Base-by-base conservation (phyloP, 2,329 filamentous ascomycete genomes). In the Hypoxylon sp. region DNA sequence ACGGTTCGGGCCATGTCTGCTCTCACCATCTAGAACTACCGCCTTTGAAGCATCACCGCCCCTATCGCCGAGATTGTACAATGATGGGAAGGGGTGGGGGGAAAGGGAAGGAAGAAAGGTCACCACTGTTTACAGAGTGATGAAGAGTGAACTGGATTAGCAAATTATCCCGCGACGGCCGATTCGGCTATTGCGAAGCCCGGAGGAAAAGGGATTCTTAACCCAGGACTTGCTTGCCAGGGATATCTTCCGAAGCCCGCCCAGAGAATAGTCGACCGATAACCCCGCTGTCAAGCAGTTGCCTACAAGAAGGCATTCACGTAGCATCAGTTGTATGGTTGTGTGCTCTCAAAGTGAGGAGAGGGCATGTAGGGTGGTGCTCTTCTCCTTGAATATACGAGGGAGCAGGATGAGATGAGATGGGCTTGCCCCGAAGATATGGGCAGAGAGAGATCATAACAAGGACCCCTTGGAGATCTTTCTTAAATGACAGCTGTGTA, bases 381-480 rank as follows among this genome's bases (percentile, higher is more conserved):
- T 11, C 26, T 10, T 26, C 20, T 24, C 20, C 15, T n/a, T n/a
- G 38, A 42, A 21, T 24, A 42, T 42, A 23, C 21, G 21, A 42
- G 38, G 17, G 13, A 21, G 37, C 11, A 13, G 37, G n/a, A n/a
- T n/a, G 11, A 26, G n/a, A n/a, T 38, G n/a, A 18, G 13, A 23
- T 27, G 20, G 20, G 55, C 47, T 42, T 52, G n/a, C n/a, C 57
- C 53, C 53, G 38, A 55, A 40, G 45, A 60, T 38, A 18, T 49
- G 52, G 47, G 23, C 21, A 49, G 26, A 31, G 26, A 31, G 40
- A 42, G 31, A 55, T 55, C 45, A 58, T 45, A 50, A 37, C 41
- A 26, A 47, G 56, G 57, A 50, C 42, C 57, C n/a, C 55, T 56
- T 55, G 48, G n/a, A 49, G 49, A 58, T 61, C 48, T 56, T 48